phyloP scores from a whole-genome alignment of 228 moss, liverwort and hornwort species.

The Sphagnum magellanicum region DNA sequence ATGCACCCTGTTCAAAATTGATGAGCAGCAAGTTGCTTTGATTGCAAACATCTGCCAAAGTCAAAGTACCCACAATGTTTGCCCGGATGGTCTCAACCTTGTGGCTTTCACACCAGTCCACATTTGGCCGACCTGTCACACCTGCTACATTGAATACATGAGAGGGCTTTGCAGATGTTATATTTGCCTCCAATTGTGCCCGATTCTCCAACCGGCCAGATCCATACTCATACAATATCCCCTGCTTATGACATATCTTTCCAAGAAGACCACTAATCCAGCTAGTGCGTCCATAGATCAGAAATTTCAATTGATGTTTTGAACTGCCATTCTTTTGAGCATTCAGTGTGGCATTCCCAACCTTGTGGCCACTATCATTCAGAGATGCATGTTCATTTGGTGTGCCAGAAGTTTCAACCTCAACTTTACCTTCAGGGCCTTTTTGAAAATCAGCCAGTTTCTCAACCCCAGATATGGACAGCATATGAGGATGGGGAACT shows the following conservation, averaged over 20 bases:
- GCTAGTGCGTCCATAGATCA: constrained; percentile 70
- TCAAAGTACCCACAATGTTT: constrained; percentile 66
- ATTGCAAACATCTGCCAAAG: constrained; percentile 65
- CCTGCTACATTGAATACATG: constrained; percentile 82
- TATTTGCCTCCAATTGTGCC: constrained; percentile 39
- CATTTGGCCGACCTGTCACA: constrained; percentile 77
- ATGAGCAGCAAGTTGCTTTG: constrained; percentile 40
- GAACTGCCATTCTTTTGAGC: no score
- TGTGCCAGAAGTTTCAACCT: no score
- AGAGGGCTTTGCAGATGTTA: constrained; percentile 43
- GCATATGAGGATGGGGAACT: no score
- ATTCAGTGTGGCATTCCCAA: no score
- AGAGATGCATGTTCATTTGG: no score
- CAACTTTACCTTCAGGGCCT: no score
- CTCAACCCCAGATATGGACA: no score
- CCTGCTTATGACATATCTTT: constrained; percentile 46
- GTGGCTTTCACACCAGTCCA: constrained; percentile 85
- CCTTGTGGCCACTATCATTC: no score
- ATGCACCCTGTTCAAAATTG: constrained; percentile 80
- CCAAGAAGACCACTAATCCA: constrained; percentile 75
- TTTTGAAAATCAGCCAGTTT: no score
- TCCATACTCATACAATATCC: constrained; percentile 58
- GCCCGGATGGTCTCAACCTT: constrained; percentile 68
- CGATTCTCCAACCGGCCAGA: constrained; percentile 56
- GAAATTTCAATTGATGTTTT: constrained; percentile 24